These are phyloP conservation scores for Penicillium desertorum DNA, from an alignment of 495 filamentous ascomycete genomes.

Conservation along the genomic window DNA sequence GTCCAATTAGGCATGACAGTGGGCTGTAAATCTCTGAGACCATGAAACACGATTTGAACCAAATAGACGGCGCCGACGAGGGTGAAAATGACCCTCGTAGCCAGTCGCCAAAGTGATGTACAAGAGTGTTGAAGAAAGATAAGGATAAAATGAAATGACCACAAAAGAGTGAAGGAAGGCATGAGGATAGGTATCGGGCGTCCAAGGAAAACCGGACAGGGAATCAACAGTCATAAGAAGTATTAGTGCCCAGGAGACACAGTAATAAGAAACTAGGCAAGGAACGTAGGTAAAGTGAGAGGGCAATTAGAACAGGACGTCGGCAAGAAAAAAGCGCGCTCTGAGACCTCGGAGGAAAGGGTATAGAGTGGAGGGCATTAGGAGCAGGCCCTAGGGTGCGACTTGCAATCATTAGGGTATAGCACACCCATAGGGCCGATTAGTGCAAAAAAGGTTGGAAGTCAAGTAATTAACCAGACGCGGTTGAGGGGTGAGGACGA, in stretches of 20 bases:
- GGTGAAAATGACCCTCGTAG: background rate
- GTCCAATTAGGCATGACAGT: background rate
- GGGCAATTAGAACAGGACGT: conserved; percentile 12
- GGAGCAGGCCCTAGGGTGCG: conserved; percentile 14
- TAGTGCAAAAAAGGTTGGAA: conserved; percentile 4
- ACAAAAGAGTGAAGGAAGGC: conserved; percentile 1
- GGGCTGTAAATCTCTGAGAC: background rate
- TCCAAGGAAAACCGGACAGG: conserved; percentile 7
- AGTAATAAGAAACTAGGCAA: background rate
- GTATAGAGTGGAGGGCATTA: conserved; percentile 29
- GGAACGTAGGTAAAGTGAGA: conserved; percentile 1
- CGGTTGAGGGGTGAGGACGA: background rate
- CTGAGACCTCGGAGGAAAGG: conserved; percentile 9
- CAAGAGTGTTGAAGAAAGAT: conserved; percentile 2
- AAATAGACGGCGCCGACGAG: background rate
- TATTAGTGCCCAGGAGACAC: background rate
- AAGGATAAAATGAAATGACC: conserved; percentile 1
- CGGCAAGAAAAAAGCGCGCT: background rate
- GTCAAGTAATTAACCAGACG: background rate
- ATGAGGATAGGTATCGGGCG: conserved; percentile 7
- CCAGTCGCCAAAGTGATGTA: conserved; percentile 2
- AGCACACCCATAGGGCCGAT: conserved; percentile 19
- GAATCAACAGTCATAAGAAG: conserved; percentile 6
- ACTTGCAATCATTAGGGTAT: conserved; percentile 31
- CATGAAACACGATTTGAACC: background rate